Base-by-base conservation (phyloP, 2,329 filamentous ascomycete species). In the Nemania bipapillata region DNA sequence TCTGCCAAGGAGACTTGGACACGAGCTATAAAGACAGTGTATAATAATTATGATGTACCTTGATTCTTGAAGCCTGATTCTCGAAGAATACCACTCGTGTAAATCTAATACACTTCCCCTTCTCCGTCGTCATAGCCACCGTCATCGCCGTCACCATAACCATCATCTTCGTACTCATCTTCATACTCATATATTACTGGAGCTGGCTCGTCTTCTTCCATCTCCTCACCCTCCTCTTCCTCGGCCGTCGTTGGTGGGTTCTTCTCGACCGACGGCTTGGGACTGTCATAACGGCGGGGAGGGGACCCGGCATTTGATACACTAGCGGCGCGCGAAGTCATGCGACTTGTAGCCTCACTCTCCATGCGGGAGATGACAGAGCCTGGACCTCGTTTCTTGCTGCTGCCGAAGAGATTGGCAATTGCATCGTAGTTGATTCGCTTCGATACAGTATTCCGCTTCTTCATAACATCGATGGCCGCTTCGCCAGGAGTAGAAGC, bases 381-480 rank as follows among this genome's bases (percentile, higher is more conserved):
- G 0, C 86, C 86, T 0, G 85, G 82, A 0, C 83, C 84, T 1
- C 77, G 79, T 37, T 78, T 77, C 70, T 82, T 81, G 24, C 80
- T 78, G 72, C 81, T 78, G 73, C 86, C 84, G 69, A 90, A 90
- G 26, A 90, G 83, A 66, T 83, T 85, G 52, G 84, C 82, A 70
- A 91, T 86, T 42, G 86, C 86, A 62, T 87, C 86, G 78, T 93
- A 93, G 74, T 93, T 92, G 77, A 94, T 91, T 76, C 92, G 90
- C 79, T 90, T 91, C 70, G 89, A 92, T 80, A 89, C 91, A 0
- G 72, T 72, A 0, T 86, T 87, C 53, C 90, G 84, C 15, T 88
- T 87, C 78, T 91, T 90, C 77, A 92, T 83, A 72, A 91, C 90
- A 64, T 87, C 86, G 69, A 88, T 84, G 15, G 90, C 90, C 1